Evolutionary conservation across 768 basidiomycete genomes (phyloP).

Genomic region (Leccinellum luteum): DNA sequence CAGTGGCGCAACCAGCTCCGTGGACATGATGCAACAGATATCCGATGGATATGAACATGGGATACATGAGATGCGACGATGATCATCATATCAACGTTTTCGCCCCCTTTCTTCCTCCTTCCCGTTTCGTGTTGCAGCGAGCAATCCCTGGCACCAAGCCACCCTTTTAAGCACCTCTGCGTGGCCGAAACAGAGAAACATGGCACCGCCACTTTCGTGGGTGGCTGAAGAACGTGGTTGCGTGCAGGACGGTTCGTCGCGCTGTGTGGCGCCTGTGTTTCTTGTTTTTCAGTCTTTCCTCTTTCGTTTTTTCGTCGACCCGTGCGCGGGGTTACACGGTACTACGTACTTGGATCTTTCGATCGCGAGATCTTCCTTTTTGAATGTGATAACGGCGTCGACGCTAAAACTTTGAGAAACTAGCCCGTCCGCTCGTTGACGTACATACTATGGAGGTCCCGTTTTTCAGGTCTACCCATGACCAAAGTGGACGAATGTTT

Average conservation of each 20-base stretch:
- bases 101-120: neutral
- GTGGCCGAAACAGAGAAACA: slow-evolving; percentile 6
- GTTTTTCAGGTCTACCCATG: neutral
- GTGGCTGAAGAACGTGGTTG: slow-evolving; percentile 22
- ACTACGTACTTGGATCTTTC: neutral
- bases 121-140: neutral
- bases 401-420: slow-evolving; percentile 7
- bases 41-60: neutral
- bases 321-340: neutral
- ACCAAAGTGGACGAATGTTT: neutral
- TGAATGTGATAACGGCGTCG: slow-evolving; percentile 9
- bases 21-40: slow-evolving; percentile 9
- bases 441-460: slow-evolving; percentile 4
- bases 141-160: neutral
- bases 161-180: neutral
- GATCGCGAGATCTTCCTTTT: slow-evolving; percentile 3
- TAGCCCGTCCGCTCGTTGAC: neutral
- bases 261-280: slow-evolving; percentile 17
- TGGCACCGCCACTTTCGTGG: slow-evolving; percentile 15
- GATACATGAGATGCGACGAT: neutral
- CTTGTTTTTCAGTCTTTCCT: neutral
- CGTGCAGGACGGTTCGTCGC: slow-evolving; percentile 12
- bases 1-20: slow-evolving; percentile 16
- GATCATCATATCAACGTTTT: neutral
- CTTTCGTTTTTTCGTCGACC: neutral